Evolutionary conservation across 768 basidiomycete species (phyloP).

Genomic region (Boletales sp.): DNA sequence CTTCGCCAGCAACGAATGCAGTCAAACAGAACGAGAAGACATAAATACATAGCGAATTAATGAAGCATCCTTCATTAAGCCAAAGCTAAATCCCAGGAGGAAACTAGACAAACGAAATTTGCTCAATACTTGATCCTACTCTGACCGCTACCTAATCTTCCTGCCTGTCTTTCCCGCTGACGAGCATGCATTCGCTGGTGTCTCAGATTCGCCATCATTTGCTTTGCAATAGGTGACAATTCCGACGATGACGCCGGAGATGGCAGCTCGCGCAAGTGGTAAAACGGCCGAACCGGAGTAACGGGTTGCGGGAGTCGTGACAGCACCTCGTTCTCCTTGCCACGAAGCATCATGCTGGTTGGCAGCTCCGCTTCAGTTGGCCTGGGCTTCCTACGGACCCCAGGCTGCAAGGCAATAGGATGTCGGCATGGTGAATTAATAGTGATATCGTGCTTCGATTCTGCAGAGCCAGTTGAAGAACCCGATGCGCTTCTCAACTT

Average conservation of each 20-base stretch:
- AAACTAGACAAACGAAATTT: neutral
- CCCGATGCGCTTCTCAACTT: slow-evolving; percentile 25
- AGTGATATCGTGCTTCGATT: slow-evolving; percentile 6
- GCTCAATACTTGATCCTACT: slow-evolving; percentile 29
- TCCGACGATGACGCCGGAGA: slow-evolving; percentile 74
- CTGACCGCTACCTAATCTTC: slow-evolving; percentile 30
- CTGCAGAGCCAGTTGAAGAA: slow-evolving; percentile 24
- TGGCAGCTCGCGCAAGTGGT: slow-evolving; percentile 32
- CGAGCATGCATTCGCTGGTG: slow-evolving; percentile 35
- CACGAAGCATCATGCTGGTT: neutral
- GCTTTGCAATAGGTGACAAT: slow-evolving; percentile 61
- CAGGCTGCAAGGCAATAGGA: slow-evolving; percentile 7
- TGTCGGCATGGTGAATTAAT: slow-evolving; percentile 1
- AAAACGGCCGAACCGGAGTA: slow-evolving; percentile 45
- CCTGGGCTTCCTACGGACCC: neutral
- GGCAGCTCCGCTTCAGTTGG: neutral
- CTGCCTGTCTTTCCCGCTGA: slow-evolving; percentile 28
- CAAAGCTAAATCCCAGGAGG: slow-evolving; percentile 10
- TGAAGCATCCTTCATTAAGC: slow-evolving; percentile 9
- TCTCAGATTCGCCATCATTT: slow-evolving; percentile 66
- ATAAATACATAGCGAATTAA: slow-evolving; percentile 14
- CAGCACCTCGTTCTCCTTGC: slow-evolving; percentile 22
- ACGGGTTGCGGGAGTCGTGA: slow-evolving; percentile 35
- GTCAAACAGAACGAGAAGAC: slow-evolving; percentile 8
- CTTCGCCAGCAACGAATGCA: slow-evolving; percentile 6